Conservation (phyloP, 1,284 basidiomycete genomes). For the Cryptococcus floricola region DNA sequence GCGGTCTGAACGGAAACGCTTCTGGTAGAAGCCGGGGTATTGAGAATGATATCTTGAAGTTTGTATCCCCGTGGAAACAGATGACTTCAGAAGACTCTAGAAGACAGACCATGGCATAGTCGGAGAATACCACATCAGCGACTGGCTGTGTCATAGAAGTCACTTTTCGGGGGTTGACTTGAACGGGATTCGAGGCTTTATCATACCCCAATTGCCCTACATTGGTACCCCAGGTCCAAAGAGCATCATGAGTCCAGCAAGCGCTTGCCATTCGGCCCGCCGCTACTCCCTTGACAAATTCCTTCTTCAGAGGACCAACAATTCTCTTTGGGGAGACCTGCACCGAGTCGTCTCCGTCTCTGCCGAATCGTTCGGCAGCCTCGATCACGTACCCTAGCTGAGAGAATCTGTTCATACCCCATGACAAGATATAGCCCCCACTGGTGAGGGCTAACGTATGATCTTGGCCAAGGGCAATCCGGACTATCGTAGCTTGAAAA, state of each 20-base stretch:
- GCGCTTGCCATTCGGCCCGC: constrained; percentile 83
- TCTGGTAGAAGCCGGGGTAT: constrained; percentile 65
- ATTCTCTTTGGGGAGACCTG: constrained; percentile 76
- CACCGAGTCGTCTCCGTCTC: constrained; percentile 54
- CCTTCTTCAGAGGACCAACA: constrained; percentile 72
- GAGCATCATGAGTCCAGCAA: constrained; percentile 77
- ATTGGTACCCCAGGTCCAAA: constrained; percentile 96
- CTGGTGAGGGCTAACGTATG: constrained; percentile 84
- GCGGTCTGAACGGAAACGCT: constrained; percentile 72
- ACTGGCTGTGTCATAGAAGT: constrained; percentile 71
- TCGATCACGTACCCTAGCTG: constrained; percentile 89
- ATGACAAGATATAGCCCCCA: constrained; percentile 78
- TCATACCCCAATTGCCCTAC: constrained; percentile 88
- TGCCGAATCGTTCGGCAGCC: constrained; percentile 27
- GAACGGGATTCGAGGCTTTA: constrained; percentile 68
- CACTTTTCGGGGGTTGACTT: constrained; percentile 76
- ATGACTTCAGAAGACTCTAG: constrained; percentile 72
- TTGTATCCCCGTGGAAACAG: constrained; percentile 73
- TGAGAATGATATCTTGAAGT: constrained; percentile 73
- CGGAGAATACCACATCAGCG: constrained; percentile 66
- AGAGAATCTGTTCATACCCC: constrained; percentile 82
- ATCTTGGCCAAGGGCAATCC: constrained; percentile 84
- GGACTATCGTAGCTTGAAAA: constrained; percentile 56
- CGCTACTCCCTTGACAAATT: constrained; percentile 73
- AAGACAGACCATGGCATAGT: constrained; percentile 76